phyloP scores from a whole-genome alignment of 768 basidiomycete species.

The Leucocoprinus birnbaumii region DNA sequence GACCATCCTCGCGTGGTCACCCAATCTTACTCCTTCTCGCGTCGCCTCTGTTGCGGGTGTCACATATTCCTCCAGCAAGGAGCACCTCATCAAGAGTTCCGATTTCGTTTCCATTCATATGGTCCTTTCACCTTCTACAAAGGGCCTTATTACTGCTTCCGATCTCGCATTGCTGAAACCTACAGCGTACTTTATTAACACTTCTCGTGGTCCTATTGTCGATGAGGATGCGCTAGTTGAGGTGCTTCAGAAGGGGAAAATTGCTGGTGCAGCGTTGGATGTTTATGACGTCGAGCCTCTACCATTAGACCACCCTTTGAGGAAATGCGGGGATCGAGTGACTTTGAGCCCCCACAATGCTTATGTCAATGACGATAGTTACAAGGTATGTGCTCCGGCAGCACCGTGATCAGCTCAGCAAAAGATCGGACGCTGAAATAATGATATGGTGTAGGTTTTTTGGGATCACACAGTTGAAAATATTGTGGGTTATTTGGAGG shows the following conservation, averaged over 20 bases:
- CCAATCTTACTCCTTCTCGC: conserved; percentile 56
- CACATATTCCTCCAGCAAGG: conserved; percentile 45
- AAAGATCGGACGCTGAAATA: background rate
- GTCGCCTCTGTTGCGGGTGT: conserved; percentile 46
- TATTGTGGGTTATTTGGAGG: conserved; percentile 51
- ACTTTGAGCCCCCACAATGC: conserved; percentile 62
- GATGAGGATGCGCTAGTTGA: conserved; percentile 55
- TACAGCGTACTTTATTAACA: conserved; percentile 61
- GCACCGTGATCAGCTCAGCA: background rate
- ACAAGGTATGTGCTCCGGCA: conserved; percentile 34
- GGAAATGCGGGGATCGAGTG: conserved; percentile 44
- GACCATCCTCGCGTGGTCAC: conserved; percentile 63
- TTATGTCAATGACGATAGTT: conserved; percentile 51
- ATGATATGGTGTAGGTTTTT: conserved; percentile 32
- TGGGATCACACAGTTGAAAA: conserved; percentile 57
- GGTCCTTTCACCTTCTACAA: conserved; percentile 49
- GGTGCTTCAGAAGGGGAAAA: conserved; percentile 39
- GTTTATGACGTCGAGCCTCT: conserved; percentile 69
- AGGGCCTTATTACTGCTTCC: conserved; percentile 40
- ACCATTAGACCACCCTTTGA: conserved; percentile 51
- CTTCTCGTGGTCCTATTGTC: conserved; percentile 62
- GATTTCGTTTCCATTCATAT: conserved; percentile 65
- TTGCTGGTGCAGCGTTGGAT: conserved; percentile 62
- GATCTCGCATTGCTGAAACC: conserved; percentile 57
- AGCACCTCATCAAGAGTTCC: conserved; percentile 47